Evolutionary conservation across 495 filamentous ascomycete species (phyloP).

Genomic region (Emericellopsis terricola): DNA sequence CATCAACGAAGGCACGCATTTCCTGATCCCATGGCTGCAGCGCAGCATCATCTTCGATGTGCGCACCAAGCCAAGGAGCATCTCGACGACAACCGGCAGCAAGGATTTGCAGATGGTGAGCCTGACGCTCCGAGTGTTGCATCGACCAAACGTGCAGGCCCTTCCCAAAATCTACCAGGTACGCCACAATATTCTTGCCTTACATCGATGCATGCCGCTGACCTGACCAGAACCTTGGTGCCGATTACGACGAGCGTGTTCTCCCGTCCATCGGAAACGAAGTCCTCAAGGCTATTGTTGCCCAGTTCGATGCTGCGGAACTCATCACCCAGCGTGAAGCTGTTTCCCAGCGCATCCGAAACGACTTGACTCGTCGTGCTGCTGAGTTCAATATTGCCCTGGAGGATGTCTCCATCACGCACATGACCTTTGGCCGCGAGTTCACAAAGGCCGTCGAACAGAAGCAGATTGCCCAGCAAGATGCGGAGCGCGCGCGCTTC

Average conservation of each 20-base stretch:
- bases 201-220: not conserved
- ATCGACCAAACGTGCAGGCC: constrained; percentile 80
- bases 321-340: constrained; percentile 98
- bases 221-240: constrained; percentile 46
- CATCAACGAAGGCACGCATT: constrained; percentile 91
- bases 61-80: constrained; percentile 89
- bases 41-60: constrained; percentile 93
- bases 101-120: constrained; percentile 99
- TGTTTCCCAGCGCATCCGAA: constrained; percentile 86
- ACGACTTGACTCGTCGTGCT: constrained; percentile 90
- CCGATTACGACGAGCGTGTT: constrained; percentile 97
- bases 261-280: constrained; percentile 99
- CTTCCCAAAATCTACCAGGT: constrained; percentile 99
- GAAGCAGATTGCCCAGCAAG: constrained; percentile 99
- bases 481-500: constrained; percentile 91
- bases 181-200: constrained; percentile 7
- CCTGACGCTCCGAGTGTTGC: constrained; percentile 87
- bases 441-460: constrained; percentile 98
- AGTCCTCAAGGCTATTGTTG: constrained; percentile 97
- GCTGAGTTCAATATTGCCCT: constrained; percentile 97
- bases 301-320: constrained; percentile 97
- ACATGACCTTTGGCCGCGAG: constrained; percentile 99
- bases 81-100: constrained; percentile 92
- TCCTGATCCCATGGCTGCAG: constrained; percentile 92
- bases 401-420: constrained; percentile 97